Percentiles rank a stretch among this genome's conserved stretches.
Conservation (phyloP, 140 eudicot genomes). For the Flaveria floridana region DNA sequence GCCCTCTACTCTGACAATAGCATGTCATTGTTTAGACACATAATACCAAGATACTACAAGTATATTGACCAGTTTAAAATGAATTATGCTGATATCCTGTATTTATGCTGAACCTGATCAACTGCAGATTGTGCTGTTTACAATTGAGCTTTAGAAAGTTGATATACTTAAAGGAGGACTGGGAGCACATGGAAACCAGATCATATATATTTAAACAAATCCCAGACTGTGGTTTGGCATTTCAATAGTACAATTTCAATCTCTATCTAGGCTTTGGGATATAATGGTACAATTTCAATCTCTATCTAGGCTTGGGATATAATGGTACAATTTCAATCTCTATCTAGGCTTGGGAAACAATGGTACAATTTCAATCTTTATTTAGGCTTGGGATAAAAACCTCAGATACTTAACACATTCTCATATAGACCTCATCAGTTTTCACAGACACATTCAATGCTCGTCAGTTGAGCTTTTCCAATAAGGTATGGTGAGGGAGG, state of each 20-base stretch:
- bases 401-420: neutral
- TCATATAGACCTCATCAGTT: neutral
- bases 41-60: conserved; percentile 14
- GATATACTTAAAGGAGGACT: neutral
- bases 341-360: neutral
- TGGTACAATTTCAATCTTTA: neutral
- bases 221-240: neutral
- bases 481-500: conserved; percentile 10
- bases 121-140: conserved; percentile 3
- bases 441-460: neutral
- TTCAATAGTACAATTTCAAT: neutral
- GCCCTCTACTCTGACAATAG: conserved; percentile 4
- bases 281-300: neutral
- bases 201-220: neutral
- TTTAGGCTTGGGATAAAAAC: neutral
- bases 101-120: conserved; percentile 22
- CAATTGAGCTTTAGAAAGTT: conserved; percentile 7
- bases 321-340: neutral
- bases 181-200: conserved; percentile 2
- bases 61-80: neutral
- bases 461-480: neutral
- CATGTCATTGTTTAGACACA: conserved; percentile 15
- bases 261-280: neutral
- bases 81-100: neutral
- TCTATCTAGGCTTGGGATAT: neutral